Conservation (phyloP, 345 rosid genomes). For the Dipteronia sinensis region DNA sequence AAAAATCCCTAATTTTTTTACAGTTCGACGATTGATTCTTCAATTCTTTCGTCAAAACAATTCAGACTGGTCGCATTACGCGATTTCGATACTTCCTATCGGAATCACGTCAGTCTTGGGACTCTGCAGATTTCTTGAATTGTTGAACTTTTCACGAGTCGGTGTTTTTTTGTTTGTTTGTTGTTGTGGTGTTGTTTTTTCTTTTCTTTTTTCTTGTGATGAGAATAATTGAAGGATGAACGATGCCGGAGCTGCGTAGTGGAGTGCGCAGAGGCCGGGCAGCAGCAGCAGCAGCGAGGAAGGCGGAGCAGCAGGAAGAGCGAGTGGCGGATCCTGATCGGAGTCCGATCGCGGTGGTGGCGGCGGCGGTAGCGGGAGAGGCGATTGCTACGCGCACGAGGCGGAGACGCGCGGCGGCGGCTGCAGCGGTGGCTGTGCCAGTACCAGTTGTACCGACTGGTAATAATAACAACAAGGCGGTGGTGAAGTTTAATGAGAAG, state of each 20-base stretch:
- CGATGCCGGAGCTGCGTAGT: slow-evolving; percentile 71
- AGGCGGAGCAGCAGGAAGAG: slow-evolving; percentile 11
- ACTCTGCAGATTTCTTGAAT: neutral
- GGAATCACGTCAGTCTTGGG: neutral
- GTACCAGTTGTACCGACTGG: neutral
- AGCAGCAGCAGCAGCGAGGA: slow-evolving; percentile 25
- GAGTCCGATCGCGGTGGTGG: slow-evolving; percentile 33
- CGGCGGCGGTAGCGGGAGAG: slow-evolving; percentile 44
- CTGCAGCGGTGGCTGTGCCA: slow-evolving; percentile 15
- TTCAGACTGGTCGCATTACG: neutral
- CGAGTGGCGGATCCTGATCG: slow-evolving; percentile 18
- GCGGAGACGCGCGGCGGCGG: slow-evolving; percentile 52
- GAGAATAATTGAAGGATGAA: slow-evolving; percentile 50
- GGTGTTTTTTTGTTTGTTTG: neutral
- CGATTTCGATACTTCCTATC: neutral
- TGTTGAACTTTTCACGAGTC: no score
- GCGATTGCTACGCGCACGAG: slow-evolving; percentile 67
- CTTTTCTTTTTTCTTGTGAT: slow-evolving; percentile 1
- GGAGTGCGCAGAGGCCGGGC: slow-evolving; percentile 62
- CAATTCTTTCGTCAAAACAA: neutral
- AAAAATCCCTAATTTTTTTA: neutral
- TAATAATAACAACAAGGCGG: slow-evolving; percentile 13
- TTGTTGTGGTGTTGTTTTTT: neutral
- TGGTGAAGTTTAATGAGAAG: slow-evolving; percentile 29
- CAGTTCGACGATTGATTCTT: neutral